Base-by-base conservation (phyloP, 805 yeast genomes). In the Schwanniomyces occidentalis region DNA sequence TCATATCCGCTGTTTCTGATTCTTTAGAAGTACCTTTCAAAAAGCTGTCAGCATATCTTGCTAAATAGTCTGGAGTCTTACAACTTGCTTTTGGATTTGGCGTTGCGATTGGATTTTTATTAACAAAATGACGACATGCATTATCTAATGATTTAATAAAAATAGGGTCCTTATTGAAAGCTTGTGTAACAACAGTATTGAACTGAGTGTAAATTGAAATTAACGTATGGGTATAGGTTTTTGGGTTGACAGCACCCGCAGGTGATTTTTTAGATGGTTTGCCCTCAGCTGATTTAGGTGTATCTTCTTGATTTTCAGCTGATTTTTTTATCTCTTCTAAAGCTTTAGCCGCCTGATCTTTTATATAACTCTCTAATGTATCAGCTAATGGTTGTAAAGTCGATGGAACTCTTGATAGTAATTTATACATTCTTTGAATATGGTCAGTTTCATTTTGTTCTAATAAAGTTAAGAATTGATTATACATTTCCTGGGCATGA, bases 61-160 rank as follows among this genome's bases (percentile, higher is more conserved):
- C 97, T 49, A 95, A 72, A 48, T 86, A 71, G 49, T 95, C 98
- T 0, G 98, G 95, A 0, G 98, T 89, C 52, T 75, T 82, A n/a
- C 96, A 85, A 27, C 61, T 56, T 0, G 77, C 58, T 46, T 75
- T 75, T 10, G 78, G 68, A 3, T 71, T 70, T 16, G 85, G 80
- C 6, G 80, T 75, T 18, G 97, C 96, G 56, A 89, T 81, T 12
- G 78, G 69, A 52, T 95, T 93, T 36, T 69, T 71, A 62, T 93
- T 93, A 51, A 95, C 87, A 50, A 84, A 90, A 23, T 76, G 71
- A 40, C 85, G 80, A 49, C 96, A 91, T 2, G 97, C 97, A 46
- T 76, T 78, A 55, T 93, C 98, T 46, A 93, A 73, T 0, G 96
- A 87, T 54, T 84, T 85, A 36, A 85, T 85, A 67, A 93, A 85